Conservation (phyloP, 345 rosid species). For the Murraya koenigii region DNA sequence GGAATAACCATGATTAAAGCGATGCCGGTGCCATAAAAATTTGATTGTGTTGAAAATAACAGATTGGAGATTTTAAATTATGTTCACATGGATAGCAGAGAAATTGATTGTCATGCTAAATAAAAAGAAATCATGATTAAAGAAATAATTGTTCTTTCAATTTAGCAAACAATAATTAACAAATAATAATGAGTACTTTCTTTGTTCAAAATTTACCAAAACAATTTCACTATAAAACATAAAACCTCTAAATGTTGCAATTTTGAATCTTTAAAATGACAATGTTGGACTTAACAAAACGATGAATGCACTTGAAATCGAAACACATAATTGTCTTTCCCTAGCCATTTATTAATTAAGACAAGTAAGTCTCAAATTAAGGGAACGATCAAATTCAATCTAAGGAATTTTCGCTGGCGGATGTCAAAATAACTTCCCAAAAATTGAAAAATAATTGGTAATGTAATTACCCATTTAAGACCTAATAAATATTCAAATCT, state of each 20-base stretch:
- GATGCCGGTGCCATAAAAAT: background rate
- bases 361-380: background rate
- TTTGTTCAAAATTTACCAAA: slow-evolving; percentile 5
- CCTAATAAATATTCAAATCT: slow-evolving; percentile 19
- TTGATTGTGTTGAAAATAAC: no score
- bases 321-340: background rate
- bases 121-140: background rate
- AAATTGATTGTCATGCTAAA: no score
- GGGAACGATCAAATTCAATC: background rate
- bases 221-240: background rate
- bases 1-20: background rate
- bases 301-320: background rate
- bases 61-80: no score
- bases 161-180: no score
- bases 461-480: slow-evolving; percentile 20
- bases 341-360: background rate
- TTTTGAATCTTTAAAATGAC: background rate
- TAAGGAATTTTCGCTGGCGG: background rate
- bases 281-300: background rate
- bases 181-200: background rate
- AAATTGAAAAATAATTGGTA: background rate
- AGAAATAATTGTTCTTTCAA: background rate
- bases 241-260: background rate
- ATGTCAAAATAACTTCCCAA: background rate
- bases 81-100: no score